Percentiles rank a stretch among this genome's conserved stretches.
Conservation (phyloP, 2,329 filamentous ascomycete genomes). For the Aspergillus fructus region DNA sequence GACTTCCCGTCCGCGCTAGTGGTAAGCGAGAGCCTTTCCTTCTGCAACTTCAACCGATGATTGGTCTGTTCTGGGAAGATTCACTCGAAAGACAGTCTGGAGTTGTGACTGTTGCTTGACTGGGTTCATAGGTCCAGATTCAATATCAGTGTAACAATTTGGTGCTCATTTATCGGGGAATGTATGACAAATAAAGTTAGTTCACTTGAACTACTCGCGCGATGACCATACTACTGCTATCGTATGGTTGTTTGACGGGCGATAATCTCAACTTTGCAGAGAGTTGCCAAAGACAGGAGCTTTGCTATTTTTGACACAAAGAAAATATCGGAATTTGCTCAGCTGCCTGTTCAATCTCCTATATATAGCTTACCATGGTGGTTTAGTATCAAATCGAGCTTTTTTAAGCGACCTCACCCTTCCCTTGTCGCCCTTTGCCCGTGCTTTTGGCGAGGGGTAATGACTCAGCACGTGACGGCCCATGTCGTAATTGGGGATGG, state of each 20-base stretch:
- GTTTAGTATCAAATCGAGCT: not conserved
- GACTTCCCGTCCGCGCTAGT: conserved; percentile 23
- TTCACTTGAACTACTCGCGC: too few species aligned
- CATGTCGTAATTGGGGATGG: conserved; percentile 14
- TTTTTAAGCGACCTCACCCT: not conserved
- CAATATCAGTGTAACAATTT: not conserved
- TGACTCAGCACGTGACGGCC: conserved; percentile 9
- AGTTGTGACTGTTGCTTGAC: not conserved
- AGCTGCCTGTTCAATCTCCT: not conserved
- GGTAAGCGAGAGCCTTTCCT: conserved; percentile 24
- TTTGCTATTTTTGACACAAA: not conserved
- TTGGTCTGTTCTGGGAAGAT: conserved; percentile 4
- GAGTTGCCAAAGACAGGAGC: not conserved
- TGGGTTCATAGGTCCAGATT: not conserved
- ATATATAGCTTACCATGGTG: not conserved
- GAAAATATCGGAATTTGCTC: not conserved
- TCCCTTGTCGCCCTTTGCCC: not conserved
- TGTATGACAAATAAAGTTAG: too few species aligned
- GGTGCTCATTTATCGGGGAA: too few species aligned
- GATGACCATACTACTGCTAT: too few species aligned
- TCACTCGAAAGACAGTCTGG: not conserved
- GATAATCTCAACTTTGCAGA: not conserved
- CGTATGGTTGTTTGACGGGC: too few species aligned
- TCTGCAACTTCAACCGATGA: not conserved
- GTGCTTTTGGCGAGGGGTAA: not conserved